Conservation (phyloP, 495 filamentous ascomycete species). For the Daldinia bambusicola region DNA sequence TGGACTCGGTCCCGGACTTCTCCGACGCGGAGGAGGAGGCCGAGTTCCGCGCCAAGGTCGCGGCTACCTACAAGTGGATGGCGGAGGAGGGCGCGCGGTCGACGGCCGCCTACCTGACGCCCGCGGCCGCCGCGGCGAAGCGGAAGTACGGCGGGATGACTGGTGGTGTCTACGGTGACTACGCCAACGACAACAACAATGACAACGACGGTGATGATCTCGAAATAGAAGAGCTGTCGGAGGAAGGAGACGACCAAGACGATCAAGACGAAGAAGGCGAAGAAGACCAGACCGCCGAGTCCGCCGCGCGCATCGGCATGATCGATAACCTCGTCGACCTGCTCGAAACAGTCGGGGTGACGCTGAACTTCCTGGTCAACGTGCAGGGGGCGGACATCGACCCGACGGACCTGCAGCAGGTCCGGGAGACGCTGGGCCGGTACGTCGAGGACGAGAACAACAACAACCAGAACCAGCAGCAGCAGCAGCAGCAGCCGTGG, state of each 20-base stretch:
- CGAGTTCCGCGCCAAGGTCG: not conserved
- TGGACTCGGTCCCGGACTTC: not conserved
- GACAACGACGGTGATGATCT: no score
- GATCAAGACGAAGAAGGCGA: not conserved
- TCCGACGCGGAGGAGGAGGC: conserved; percentile 11
- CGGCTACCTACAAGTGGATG: not conserved
- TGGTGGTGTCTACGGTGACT: no score
- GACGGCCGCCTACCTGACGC: not conserved
- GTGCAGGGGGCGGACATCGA: conserved; percentile 6
- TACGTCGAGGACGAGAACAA: not conserved
- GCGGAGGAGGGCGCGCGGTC: conserved; percentile 9
- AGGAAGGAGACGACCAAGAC: not conserved
- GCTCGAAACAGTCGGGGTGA: not conserved
- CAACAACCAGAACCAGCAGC: no score
- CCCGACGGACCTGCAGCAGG: not conserved
- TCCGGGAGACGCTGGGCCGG: not conserved
- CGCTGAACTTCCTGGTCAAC: conserved; percentile 11
- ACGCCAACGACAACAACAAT: no score
- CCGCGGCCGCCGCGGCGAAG: not conserved
- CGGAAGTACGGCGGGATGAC: not conserved
- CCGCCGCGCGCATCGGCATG: not conserved
- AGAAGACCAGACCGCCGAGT: not conserved
- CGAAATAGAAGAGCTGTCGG: no score
- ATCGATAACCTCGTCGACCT: conserved; percentile 9
- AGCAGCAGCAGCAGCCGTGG: not conserved